These are phyloP conservation scores for Chalciporus pseudorubinellus DNA, from an alignment of 768 basidiomycete genomes.

Conservation along the genomic window DNA sequence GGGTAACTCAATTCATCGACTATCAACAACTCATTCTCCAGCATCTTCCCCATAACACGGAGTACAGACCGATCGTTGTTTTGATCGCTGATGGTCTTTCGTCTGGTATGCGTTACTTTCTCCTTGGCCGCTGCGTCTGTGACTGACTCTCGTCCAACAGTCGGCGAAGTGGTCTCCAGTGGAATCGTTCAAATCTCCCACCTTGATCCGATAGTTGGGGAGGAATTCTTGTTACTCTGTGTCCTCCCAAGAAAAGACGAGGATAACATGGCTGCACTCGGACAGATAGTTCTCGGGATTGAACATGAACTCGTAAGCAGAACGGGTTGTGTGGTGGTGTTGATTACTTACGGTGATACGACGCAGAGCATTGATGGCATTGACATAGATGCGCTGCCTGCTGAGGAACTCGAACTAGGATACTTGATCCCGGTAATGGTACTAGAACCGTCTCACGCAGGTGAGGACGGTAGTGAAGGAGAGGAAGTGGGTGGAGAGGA, in stretches of 20 bases:
- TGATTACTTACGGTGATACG: neutral
- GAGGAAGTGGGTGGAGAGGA: neutral
- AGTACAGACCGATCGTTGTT: conserved; percentile 4
- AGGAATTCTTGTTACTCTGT: neutral
- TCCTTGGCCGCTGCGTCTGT: too few relatives aligned
- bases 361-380: conserved; percentile 4
- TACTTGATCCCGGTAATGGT: conserved; percentile 10
- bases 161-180: neutral
- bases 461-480: neutral
- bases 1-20: conserved; percentile 2
- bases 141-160: neutral
- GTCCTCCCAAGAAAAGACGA: neutral
- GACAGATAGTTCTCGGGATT: neutral
- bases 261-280: neutral
- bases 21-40: neutral
- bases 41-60: conserved; percentile 1
- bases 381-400: neutral
- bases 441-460: neutral
- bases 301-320: neutral
- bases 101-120: conserved; percentile 14
- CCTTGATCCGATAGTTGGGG: neutral
- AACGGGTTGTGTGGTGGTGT: neutral
- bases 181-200: neutral
- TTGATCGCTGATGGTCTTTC: neutral
- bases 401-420: conserved; percentile 18